Percentiles rank a stretch among this genome's conserved stretches.
phyloP scores from a whole-genome alignment of 805 yeast species.

The Saccharomycopsis malanga region DNA sequence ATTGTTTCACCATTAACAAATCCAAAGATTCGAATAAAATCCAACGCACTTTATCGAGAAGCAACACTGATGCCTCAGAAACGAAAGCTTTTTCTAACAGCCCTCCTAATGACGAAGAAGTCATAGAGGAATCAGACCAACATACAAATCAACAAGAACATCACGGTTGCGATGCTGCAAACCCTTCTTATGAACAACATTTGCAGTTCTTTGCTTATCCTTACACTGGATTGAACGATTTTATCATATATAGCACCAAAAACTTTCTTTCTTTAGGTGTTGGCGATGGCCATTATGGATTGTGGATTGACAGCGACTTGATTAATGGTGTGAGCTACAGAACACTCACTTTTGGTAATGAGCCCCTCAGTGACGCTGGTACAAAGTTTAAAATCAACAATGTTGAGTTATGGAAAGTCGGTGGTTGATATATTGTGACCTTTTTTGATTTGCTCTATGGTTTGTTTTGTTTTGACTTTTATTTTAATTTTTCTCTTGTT shows the following conservation, averaged over 20 bases:
- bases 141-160: constrained; percentile 11
- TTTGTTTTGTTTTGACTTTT: neutral
- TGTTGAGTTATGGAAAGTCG: constrained; percentile 21
- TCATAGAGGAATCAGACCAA: constrained; percentile 12
- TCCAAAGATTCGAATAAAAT: constrained; percentile 17
- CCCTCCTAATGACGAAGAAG: neutral
- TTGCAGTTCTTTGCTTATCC: constrained; percentile 72
- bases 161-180: neutral
- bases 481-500: neutral
- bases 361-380: constrained; percentile 55
- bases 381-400: constrained; percentile 42
- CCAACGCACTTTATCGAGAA: neutral
- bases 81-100: neutral
- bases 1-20: constrained; percentile 22
- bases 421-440: constrained; percentile 4
- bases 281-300: constrained; percentile 87
- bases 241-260: constrained; percentile 72
- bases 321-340: constrained; percentile 70
- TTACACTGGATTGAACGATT: constrained; percentile 84
- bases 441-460: neutral
- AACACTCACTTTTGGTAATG: constrained; percentile 87
- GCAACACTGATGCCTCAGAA: neutral
- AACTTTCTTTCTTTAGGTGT: constrained; percentile 81
- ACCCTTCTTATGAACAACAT: constrained; percentile 19
- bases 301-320: constrained; percentile 76